Conservation (phyloP, 2,329 filamentous ascomycete genomes). For the Pseudogymnoascus sp. region DNA sequence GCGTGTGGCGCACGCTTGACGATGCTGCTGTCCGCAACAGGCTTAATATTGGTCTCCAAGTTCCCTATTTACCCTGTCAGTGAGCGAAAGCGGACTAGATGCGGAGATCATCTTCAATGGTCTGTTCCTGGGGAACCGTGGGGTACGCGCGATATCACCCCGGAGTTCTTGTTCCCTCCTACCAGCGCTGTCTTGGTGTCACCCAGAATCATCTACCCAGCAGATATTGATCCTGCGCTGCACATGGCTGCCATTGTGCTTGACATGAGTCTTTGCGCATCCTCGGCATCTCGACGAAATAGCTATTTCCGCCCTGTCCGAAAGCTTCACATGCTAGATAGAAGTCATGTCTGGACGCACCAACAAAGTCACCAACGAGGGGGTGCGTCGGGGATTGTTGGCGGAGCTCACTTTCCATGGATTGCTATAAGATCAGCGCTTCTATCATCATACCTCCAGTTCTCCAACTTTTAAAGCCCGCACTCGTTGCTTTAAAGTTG, state of each 20-base stretch:
- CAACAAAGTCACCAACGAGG: neutral
- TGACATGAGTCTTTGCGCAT: neutral
- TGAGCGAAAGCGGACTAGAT: conserved; percentile 4
- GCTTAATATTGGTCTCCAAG: neutral
- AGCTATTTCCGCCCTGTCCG: neutral
- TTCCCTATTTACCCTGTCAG: neutral
- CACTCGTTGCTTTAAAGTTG: conserved; percentile 10
- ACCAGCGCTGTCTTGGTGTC: neutral
- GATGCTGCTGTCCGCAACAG: neutral
- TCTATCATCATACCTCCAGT: neutral
- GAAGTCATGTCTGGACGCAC: neutral
- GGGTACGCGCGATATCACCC: neutral
- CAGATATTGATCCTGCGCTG: neutral
- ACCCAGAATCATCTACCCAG: neutral
- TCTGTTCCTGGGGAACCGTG: conserved; percentile 1
- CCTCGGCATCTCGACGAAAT: conserved; percentile 2
- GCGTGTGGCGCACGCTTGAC: neutral
- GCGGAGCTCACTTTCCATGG: neutral
- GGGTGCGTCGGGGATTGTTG: neutral
- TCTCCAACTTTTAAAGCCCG: conserved; percentile 2
- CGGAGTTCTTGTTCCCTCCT: neutral
- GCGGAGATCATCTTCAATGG: conserved; percentile 6
- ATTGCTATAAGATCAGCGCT: conserved; percentile 9
- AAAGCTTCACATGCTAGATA: neutral
- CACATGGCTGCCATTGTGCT: neutral